phyloP scores from a whole-genome alignment of 2,329 filamentous ascomycete genomes.

The Neoarthrinium moseri region DNA sequence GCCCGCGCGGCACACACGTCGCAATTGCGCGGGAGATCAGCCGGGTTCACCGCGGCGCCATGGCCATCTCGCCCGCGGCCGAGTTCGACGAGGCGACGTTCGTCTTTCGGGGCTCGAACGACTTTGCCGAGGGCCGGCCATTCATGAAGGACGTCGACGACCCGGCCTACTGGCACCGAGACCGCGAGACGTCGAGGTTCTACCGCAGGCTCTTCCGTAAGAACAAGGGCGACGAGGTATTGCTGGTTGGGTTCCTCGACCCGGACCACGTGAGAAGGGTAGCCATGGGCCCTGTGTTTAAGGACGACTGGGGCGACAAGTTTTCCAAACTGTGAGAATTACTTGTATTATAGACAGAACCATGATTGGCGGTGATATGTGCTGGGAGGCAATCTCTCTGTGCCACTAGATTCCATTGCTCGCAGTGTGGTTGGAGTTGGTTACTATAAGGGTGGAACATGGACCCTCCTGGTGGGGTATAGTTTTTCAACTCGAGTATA shows the following conservation, averaged over 20 bases:
- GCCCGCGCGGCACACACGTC: conserved; percentile 4
- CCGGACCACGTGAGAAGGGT: neutral
- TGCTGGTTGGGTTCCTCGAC: conserved; percentile 13
- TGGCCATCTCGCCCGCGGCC: conserved; percentile 5
- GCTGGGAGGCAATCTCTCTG: no score
- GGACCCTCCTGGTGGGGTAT: no score
- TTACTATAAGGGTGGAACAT: no score
- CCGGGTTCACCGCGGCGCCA: conserved; percentile 1
- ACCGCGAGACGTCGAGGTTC: conserved; percentile 9
- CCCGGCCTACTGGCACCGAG: conserved; percentile 11
- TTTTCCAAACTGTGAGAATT: conserved; percentile 6
- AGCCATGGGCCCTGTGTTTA: neutral
- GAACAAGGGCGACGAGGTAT: conserved; percentile 13
- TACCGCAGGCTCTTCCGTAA: conserved; percentile 10
- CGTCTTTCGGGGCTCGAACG: conserved; percentile 12
- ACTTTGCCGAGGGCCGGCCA: conserved; percentile 3
- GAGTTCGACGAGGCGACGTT: conserved; percentile 13
- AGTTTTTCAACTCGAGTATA: no score
- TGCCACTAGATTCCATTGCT: no score
- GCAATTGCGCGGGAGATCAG: conserved; percentile 6
- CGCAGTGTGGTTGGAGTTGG: no score
- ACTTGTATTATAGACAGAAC: no score
- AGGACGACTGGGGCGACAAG: conserved; percentile 1
- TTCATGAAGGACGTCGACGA: conserved; percentile 15
- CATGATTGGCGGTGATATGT: no score